phyloP scores from a whole-genome alignment of 768 basidiomycete species.

The Termitomyces sp. region DNA sequence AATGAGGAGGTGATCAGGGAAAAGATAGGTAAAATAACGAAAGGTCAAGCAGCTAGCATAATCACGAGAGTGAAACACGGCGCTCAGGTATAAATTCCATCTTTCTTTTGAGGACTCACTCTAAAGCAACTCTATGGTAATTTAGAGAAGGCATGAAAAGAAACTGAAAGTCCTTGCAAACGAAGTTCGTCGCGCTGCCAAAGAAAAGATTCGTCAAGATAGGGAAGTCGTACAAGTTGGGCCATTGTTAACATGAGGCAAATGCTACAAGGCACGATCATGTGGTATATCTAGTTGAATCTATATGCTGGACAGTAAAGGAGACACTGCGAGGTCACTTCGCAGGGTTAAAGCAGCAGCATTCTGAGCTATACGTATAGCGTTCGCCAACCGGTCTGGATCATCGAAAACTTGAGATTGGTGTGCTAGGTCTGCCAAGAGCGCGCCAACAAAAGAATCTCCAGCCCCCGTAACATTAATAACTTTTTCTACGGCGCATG shows the following conservation, averaged over 20 bases:
- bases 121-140: neutral
- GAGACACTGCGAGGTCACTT: constrained; percentile 61
- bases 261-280: neutral
- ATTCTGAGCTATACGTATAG: constrained; percentile 54
- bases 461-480: constrained; percentile 79
- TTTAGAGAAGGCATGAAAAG: constrained; percentile 52
- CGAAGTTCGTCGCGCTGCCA: constrained; percentile 26
- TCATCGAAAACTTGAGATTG: constrained; percentile 39
- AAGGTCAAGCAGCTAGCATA: constrained; percentile 76
- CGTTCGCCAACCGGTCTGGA: constrained; percentile 34
- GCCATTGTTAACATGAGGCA: constrained; percentile 26
- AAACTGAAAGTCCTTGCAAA: constrained; percentile 37
- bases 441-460: constrained; percentile 41
- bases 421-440: constrained; percentile 62
- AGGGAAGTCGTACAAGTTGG: constrained; percentile 62
- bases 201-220: constrained; percentile 45
- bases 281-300: neutral
- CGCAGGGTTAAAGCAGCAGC: constrained; percentile 60
- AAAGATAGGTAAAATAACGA: constrained; percentile 47
- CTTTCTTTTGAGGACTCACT: neutral
- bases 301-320: constrained; percentile 38
- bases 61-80: constrained; percentile 77
- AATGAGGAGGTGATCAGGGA: constrained; percentile 16
- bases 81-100: constrained; percentile 43
- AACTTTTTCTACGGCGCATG: constrained; percentile 35